Percentiles rank a stretch among this genome's conserved stretches.
These are phyloP conservation scores for Pythium pyrilobum DNA, from an alignment of 352 stramenopile genomes.

Conservation along the genomic window DNA sequence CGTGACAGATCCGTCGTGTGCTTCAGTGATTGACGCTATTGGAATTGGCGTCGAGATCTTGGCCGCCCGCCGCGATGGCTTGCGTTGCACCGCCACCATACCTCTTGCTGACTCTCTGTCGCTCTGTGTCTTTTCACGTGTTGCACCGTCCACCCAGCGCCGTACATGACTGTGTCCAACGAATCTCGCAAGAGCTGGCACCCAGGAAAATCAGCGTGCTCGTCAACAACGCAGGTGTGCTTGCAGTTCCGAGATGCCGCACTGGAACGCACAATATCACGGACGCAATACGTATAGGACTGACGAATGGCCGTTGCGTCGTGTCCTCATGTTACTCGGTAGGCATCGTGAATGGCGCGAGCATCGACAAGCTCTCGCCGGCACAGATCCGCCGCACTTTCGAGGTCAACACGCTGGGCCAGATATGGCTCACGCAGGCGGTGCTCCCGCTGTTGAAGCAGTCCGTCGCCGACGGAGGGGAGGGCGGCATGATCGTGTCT, in stretches of 20 bases:
- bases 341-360: constrained; percentile 28
- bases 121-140: constrained; percentile 33
- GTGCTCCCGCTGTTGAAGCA: constrained; percentile 65
- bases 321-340: too few species aligned
- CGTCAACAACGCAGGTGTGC: constrained; percentile 28
- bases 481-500: constrained; percentile 45
- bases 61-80: neutral
- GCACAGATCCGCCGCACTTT: constrained; percentile 20
- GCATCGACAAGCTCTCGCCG: constrained; percentile 19
- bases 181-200: constrained; percentile 5
- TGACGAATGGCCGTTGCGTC: too few species aligned
- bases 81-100: neutral
- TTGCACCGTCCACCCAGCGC: constrained; percentile 16
- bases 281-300: neutral
- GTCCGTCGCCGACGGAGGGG: constrained; percentile 15
- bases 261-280: neutral
- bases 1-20: neutral
- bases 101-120: constrained; percentile 2
- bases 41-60: too few species aligned
- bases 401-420: constrained; percentile 43
- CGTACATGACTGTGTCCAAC: constrained; percentile 9
- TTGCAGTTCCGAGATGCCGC: constrained; percentile 12
- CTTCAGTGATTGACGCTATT: constrained; percentile 1
- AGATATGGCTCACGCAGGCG: constrained; percentile 69
- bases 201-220: constrained; percentile 22